Evolutionary conservation across 1,284 basidiomycete genomes (phyloP), one percentile per base, ranked within the genome.

Genomic region (Wolfiporia cocos): DNA sequence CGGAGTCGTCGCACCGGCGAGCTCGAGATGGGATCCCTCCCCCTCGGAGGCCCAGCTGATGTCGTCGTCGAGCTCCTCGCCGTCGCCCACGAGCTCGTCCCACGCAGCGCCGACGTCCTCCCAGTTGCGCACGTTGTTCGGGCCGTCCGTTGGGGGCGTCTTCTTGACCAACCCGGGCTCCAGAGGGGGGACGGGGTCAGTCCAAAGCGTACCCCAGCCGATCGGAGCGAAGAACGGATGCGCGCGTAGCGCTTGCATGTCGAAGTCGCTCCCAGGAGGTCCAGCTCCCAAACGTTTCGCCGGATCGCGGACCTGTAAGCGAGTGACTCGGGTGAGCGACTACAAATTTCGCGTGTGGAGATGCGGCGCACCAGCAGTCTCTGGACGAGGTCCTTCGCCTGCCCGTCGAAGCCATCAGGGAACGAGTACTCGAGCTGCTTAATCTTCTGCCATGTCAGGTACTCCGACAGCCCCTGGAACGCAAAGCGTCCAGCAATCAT

Each of bases 401-500:
- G 65, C 37, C 70, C 66, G 57, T 90, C 83, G 50, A 88, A 87
- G 4, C 74, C 78, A 15, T 81, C 77, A 0, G 86, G 84, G 55
- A 89, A 82, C 15, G 73, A 66, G 56, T 86, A 90, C 37, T 87
- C 79, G 31, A 86, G 67, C 31, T 71, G 69, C 61, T 86, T 87
- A 60, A 90, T 81, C 63, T 86, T 85, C 54, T 87, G 78, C 77
- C 81, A 85, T 19, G 81, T 88, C 37, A 88, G 76, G 50, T 93
- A 92, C 43, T 94, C 88, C 1, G 86, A 84, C 11, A 92, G 72
- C 23, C 85, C 86, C 47, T 86, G 81, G 66, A 99, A 99, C 3
- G 94, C 90, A 45, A 93, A 92, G 43, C 77, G 78, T 30, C 93
- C 93, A 46, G 92, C 87, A 28, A 98, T 86, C 84, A 98, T 94